phyloP scores from a whole-genome alignment of 371 early-diverging fungal species.

The Apophysomyces elegans region DNA sequence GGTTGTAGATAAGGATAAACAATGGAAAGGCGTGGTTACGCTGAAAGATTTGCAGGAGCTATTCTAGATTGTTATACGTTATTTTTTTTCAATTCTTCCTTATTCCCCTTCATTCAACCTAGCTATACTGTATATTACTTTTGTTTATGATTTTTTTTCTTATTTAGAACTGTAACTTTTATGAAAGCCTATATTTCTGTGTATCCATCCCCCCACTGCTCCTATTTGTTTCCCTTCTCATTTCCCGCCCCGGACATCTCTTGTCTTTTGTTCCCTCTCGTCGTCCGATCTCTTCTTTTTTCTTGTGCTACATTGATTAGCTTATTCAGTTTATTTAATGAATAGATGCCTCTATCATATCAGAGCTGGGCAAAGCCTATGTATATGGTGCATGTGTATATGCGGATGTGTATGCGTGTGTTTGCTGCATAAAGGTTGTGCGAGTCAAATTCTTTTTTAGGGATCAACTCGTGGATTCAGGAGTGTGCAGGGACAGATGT shows the following conservation, averaged over 20 bases:
- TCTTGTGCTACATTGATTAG: background rate
- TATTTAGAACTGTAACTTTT: constrained; percentile 3
- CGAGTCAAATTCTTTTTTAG: background rate
- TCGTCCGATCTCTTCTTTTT: no score
- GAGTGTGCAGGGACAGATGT: background rate
- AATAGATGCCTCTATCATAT: background rate
- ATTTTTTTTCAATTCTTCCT: background rate
- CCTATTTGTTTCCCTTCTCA: background rate
- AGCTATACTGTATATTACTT: background rate
- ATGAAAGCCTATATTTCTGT: constrained; percentile 11
- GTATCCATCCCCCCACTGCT: background rate
- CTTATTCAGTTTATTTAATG: background rate
- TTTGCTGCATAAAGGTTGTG: constrained; percentile 3
- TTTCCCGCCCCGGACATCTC: background rate
- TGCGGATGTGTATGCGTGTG: background rate
- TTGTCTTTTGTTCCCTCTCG: background rate
- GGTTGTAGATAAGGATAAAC: constrained; percentile 32
- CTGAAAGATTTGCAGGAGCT: constrained; percentile 52
- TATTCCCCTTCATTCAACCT: background rate
- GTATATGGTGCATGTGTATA: background rate
- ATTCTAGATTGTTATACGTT: constrained; percentile 25
- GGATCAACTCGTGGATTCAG: constrained; percentile 8
- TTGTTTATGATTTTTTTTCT: background rate
- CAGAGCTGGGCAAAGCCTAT: background rate
- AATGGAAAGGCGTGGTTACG: constrained; percentile 46